Base-by-base conservation (phyloP, 108 stramenopile genomes). In the Mediolabrus comicus region DNA sequence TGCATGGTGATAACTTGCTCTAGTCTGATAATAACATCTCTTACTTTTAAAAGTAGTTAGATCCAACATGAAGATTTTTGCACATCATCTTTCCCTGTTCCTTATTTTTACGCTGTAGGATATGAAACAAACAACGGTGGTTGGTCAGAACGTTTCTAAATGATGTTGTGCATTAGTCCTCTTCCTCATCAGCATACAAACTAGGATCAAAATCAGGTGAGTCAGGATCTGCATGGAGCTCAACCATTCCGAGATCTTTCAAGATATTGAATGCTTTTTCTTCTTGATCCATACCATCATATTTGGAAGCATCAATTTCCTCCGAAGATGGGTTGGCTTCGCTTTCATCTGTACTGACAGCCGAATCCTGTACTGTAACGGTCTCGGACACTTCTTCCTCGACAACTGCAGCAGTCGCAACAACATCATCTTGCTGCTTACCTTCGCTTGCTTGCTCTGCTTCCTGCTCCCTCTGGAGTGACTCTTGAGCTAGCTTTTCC, bases 401-500 rank as follows among this genome's bases (percentile, higher is more conserved):
- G 35, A 31, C 54, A 24, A 31, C 53, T 16, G 57, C 19, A 16
- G 39, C 35, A 22, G 46, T 17, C 24, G 52, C 59, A 33, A 49
- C 59, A 31, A 39, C 34, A 33, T 61, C 59, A 41, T 69, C 38
- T 35, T 56, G 22, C 16, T 56, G 38, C 65, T 65, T 55, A 67
- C 53, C 74, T 61, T 41, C 51, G 14, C 33, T 16, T 34, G 31
- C 35, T 27, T 32, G 65, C 27, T 57, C 69, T 31, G 53, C 65
- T 16, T 62, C 63, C 41, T 84, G 33, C 63, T 92, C 94, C 57
- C 87, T 41, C 33, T 79, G 81, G 51, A 91, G 63, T 28, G 86
- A 82, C 55, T 95, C 89, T 58, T 87, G 67, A 8, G 89, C 89
- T 64, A 95, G 81, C 60, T 89, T 77, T 46, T 88, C 80, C 91